phyloP scores from a whole-genome alignment of 1,284 basidiomycete genomes.

The Coniophora puteana region DNA sequence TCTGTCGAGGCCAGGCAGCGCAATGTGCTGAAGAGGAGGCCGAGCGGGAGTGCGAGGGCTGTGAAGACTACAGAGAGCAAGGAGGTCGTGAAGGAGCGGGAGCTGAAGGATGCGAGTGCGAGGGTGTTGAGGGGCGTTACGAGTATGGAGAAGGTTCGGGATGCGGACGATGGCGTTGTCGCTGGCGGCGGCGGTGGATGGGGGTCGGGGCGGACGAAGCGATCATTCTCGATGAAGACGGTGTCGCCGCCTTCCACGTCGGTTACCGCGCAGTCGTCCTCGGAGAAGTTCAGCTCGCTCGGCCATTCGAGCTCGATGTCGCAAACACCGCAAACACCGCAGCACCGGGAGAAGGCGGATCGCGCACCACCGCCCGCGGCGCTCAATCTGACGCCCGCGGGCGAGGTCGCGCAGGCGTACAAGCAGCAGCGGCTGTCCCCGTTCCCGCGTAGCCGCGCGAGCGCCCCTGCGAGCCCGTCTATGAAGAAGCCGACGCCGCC shows the following conservation, averaged over 20 bases:
- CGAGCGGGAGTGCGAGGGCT: slow-evolving; percentile 33
- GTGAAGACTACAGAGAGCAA: slow-evolving; percentile 16
- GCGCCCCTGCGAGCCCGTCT: slow-evolving; percentile 10
- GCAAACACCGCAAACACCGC: too few relatives aligned
- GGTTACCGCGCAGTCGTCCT: neutral
- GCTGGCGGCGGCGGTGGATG: neutral
- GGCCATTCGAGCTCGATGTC: too few relatives aligned
- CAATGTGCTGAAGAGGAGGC: slow-evolving; percentile 44
- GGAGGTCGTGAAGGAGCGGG: slow-evolving; percentile 9
- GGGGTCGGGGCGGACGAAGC: neutral
- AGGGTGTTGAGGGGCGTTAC: too few relatives aligned
- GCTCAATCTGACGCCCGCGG: slow-evolving; percentile 52
- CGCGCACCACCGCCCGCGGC: slow-evolving; percentile 14
- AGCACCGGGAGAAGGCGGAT: too few relatives aligned
- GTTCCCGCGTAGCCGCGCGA: slow-evolving; percentile 15
- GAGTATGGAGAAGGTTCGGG: too few relatives aligned
- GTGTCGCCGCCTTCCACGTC: neutral
- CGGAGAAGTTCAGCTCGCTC: too few relatives aligned
- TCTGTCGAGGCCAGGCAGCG: slow-evolving; percentile 30
- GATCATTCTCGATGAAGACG: too few relatives aligned
- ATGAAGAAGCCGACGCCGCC: slow-evolving; percentile 7
- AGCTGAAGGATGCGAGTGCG: slow-evolving; percentile 2
- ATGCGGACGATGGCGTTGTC: neutral
- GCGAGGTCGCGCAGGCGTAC: slow-evolving; percentile 54
- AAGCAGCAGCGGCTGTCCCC: slow-evolving; percentile 48